These are phyloP conservation scores for Cinchona pubescens DNA, from an alignment of 257 asterid species.

Conservation along the genomic window DNA sequence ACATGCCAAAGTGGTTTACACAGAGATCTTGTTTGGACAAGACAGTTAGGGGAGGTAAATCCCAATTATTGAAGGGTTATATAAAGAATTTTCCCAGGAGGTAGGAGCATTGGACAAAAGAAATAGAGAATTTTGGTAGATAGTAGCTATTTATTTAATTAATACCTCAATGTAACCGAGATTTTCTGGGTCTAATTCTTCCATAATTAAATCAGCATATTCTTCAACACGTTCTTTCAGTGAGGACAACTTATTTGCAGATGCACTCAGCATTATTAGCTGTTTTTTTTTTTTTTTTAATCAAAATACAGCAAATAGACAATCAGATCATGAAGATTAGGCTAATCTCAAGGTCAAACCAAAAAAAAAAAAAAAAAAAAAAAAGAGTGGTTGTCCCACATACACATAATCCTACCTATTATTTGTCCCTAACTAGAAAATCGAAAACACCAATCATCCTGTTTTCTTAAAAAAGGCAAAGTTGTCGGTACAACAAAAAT, in stretches of 20 bases:
- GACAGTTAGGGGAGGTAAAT: constrained; percentile 14
- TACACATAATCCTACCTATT: background rate
- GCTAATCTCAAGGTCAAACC: constrained; percentile 6
- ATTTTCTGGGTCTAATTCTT: constrained; percentile 81
- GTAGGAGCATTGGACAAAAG: background rate
- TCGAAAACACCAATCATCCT: background rate
- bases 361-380: constrained; percentile 3
- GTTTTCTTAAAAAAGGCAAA: background rate
- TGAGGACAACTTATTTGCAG: constrained; percentile 78
- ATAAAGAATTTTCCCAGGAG: background rate
- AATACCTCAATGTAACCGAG: constrained; percentile 88
- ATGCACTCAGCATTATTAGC: constrained; percentile 91
- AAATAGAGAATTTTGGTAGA: background rate
- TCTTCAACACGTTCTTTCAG: constrained; percentile 85
- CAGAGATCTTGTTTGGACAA: constrained; percentile 19
- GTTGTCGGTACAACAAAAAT: background rate
- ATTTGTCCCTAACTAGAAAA: background rate
- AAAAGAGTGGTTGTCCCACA: background rate
- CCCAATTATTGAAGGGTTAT: constrained; percentile 14
- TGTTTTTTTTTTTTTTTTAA: constrained; percentile 27
- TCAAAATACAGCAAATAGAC: background rate
- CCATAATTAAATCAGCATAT: constrained; percentile 82
- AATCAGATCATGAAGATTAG: background rate
- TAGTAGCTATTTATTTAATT: background rate
- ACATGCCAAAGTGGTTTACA: constrained; percentile 10